Base-by-base conservation (phyloP, 164 flowering plant genomes). In the Paratinospora sagittata region DNA sequence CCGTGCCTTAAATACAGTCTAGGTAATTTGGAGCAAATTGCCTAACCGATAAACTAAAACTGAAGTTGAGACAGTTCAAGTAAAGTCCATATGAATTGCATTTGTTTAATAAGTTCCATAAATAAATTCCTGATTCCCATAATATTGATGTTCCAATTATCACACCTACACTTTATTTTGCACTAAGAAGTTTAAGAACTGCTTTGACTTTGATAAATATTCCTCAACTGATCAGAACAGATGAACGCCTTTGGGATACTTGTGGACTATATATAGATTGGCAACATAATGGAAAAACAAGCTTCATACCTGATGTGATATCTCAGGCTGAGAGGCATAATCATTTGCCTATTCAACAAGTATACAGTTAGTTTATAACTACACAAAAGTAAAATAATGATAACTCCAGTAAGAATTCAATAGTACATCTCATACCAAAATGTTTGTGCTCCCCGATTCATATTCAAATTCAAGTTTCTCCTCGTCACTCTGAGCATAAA, bases 381-480 rank as follows among this genome's bases (percentile, higher is more conserved):
- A 17, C 17, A 41, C 10, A 21, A 19, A 19, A 37, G 57, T n/a
- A 24, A 62, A 24, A 19, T 36, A 23, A 30, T 30, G 34, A 37
- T 17, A 24, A 19, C n/a, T 27, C 49, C 27, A 36, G 34, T 37
- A 17, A 63, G 14, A 37, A 13, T 27, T 65, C 21, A 26, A 47
- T 8, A 47, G 58, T 14, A 17, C n/a, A n/a, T 16, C 34, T 16
- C 84, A 75, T 86, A 95, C 98, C 91, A 95, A 73, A 74, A 96
- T 86, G 63, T 76, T 90, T 37, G 90, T 85, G 80, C 87, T 91
- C 75, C 98, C 97, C 5, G 96, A 92, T 84, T 96, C 98, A 81
- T 96, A 96, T 65, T 96, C 99, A 85, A 96, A 96, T 75, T 96
- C 93, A 66, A 96, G 93, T 81, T 84, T 93, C 84, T 93, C 98